phyloP scores from a whole-genome alignment of 1,284 basidiomycete genomes.

The Ustilago shanxiensis region DNA sequence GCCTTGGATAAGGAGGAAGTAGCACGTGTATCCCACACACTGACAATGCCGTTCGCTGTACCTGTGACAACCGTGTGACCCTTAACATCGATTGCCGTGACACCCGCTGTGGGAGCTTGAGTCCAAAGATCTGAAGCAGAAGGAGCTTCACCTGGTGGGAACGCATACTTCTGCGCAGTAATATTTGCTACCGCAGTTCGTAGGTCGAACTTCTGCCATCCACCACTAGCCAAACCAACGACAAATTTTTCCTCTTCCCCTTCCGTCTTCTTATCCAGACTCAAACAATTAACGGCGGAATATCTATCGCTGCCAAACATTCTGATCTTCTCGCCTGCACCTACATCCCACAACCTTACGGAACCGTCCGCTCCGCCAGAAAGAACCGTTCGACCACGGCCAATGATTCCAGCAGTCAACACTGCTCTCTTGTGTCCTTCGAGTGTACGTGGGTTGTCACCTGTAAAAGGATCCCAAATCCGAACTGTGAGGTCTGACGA shows the following conservation, averaged over 20 bases:
- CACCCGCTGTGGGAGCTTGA: slow-evolving; percentile 71
- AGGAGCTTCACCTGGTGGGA: slow-evolving; percentile 50
- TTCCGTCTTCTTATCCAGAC: slow-evolving; percentile 28
- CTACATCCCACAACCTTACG: slow-evolving; percentile 81
- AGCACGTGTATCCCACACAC: slow-evolving; percentile 75
- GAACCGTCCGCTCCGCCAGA: slow-evolving; percentile 77
- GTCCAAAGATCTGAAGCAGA: slow-evolving; percentile 75
- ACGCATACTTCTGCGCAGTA: slow-evolving; percentile 71
- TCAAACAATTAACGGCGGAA: slow-evolving; percentile 73
- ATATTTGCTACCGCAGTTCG: slow-evolving; percentile 73
- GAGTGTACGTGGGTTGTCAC: slow-evolving; percentile 75
- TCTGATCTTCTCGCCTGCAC: slow-evolving; percentile 72
- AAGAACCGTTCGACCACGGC: slow-evolving; percentile 77
- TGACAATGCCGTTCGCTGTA: slow-evolving; percentile 76
- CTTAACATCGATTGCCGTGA: slow-evolving; percentile 35
- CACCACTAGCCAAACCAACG: slow-evolving; percentile 76
- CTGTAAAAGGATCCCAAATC: slow-evolving; percentile 75
- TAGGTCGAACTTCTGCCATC: slow-evolving; percentile 76
- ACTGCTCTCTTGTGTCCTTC: slow-evolving; percentile 78
- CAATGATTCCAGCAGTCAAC: slow-evolving; percentile 76
- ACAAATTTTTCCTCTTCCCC: slow-evolving; percentile 55
- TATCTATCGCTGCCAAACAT: slow-evolving; percentile 69
- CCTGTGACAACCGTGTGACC: slow-evolving; percentile 76
- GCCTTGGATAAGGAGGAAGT: background rate
- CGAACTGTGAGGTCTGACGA: slow-evolving; percentile 77